Conservation (phyloP, 495 filamentous ascomycete species). For the Penicillium lagena region DNA sequence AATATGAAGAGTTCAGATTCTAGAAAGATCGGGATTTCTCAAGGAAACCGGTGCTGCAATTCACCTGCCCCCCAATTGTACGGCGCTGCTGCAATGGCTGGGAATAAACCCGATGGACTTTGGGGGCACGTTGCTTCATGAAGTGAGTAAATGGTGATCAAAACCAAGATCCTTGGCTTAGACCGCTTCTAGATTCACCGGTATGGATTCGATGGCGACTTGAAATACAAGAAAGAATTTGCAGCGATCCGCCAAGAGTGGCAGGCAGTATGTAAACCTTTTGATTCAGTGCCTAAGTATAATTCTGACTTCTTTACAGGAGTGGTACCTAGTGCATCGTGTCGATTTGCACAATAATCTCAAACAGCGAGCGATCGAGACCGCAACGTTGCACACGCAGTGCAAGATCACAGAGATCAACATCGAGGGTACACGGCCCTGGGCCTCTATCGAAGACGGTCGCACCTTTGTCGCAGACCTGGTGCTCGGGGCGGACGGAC, state of each 20-base stretch:
- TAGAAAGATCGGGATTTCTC: conserved; percentile 45
- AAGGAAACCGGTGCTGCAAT: conserved; percentile 53
- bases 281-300: neutral
- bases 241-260: conserved; percentile 9
- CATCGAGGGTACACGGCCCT: conserved; percentile 22
- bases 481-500: conserved; percentile 55
- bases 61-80: conserved; percentile 43
- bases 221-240: conserved; percentile 15
- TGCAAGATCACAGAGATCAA: conserved; percentile 46
- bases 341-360: conserved; percentile 47
- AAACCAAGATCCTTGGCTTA: neutral
- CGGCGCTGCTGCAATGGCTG: conserved; percentile 38
- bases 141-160: conserved; percentile 6
- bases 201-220: conserved; percentile 10
- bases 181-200: conserved; percentile 12
- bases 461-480: conserved; percentile 46
- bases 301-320: conserved; percentile 5
- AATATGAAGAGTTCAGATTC: conserved; percentile 21
- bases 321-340: conserved; percentile 43
- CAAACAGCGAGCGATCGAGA: conserved; percentile 28
- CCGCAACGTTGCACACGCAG: conserved; percentile 43
- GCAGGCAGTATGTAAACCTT: conserved; percentile 14
- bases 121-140: conserved; percentile 17
- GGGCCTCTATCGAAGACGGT: conserved; percentile 41
- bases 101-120: conserved; percentile 35